Base-by-base conservation (phyloP, 495 filamentous ascomycete species). In the Chaetomium fimeti region DNA sequence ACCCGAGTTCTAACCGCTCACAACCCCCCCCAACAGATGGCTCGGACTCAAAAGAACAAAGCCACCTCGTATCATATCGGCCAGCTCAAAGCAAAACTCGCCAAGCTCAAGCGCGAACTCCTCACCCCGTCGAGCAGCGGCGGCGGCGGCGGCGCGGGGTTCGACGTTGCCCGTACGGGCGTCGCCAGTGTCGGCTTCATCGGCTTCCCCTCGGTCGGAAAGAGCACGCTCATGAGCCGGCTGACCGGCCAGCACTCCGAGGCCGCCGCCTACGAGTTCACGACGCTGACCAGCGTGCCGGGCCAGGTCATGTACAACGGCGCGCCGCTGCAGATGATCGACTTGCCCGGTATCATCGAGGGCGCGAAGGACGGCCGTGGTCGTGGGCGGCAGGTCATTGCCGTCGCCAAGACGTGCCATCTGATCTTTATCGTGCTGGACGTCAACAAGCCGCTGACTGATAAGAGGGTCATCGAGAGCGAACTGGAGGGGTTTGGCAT, bases 281-380 rank as follows among this genome's bases (percentile, higher is more conserved):
- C 94, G 61, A 98, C 94, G 66, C 83, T 98, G 71, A 98, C 94
- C 51, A 97, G 93, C 58, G 94, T 98, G 29, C 94, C 94, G 57
- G 94, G 94, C 54, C 95, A 97, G 82, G 93, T 98, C 52, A 78
- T 89, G 70, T 98, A 97, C 78, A 98, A 98, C 75, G 94, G 80
- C 62, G 94, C 94, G 40, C 95, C 96, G 71, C 91, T 98, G 70
- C 94, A 98, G 77, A 98, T 98, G 84, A 88, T 98, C 49, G 94
- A 98, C 87, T 83, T 98, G 69, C 94, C 94, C 11, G 94, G 94
- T 86, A 98, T 98, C 72, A 98, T 98, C 67, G 89, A 98, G 78
- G 94, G 94, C 71, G 94, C 94, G 61, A 98, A 98, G 77, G 94
- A 98, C 76, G 94, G 94, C 61, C 95, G 97, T 76, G 94, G 94